Evolutionary conservation across 108 stramenopile species (phyloP).

Genomic region (Cyclostephanos invisitatus): DNA sequence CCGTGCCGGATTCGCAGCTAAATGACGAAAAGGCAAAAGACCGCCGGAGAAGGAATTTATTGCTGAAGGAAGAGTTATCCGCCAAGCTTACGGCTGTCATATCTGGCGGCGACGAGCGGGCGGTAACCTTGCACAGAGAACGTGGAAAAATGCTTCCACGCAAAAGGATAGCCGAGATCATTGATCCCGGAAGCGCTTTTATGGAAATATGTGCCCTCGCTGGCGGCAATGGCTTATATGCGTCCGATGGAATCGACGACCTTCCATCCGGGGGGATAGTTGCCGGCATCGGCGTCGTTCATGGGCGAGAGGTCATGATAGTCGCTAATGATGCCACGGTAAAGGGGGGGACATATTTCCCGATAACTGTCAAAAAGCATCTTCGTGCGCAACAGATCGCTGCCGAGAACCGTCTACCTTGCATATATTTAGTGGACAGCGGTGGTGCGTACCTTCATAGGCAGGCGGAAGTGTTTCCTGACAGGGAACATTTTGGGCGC

Average conservation of each 20-base stretch:
- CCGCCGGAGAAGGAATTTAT: constrained; percentile 30
- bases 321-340: constrained; percentile 99
- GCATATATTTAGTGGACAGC: constrained; percentile 95
- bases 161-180: constrained; percentile 89
- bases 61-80: constrained; percentile 33
- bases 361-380: constrained; percentile 99
- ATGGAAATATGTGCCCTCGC: constrained; percentile 94
- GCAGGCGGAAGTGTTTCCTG: constrained; percentile 98
- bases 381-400: constrained; percentile 98
- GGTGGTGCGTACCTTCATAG: constrained; percentile 95
- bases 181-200: constrained; percentile 94
- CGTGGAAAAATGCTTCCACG: constrained; percentile 92
- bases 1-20: constrained; percentile 33
- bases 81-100: constrained; percentile 30
- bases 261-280: constrained; percentile 94
- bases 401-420: constrained; percentile 90
- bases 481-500: constrained; percentile 95
- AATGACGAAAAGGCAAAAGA: constrained; percentile 36
- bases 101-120: constrained; percentile 62
- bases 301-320: constrained; percentile 91
- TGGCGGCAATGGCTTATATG: constrained; percentile 60
- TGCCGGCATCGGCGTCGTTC: constrained; percentile 93
- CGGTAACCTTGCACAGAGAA: constrained; percentile 73
- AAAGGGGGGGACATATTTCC: constrained; percentile 98
- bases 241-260: constrained; percentile 51